Percentiles rank a stretch among this genome's conserved stretches.
Conservation (phyloP, 345 rosid genomes). For the Eucalyptus tenuipes region DNA sequence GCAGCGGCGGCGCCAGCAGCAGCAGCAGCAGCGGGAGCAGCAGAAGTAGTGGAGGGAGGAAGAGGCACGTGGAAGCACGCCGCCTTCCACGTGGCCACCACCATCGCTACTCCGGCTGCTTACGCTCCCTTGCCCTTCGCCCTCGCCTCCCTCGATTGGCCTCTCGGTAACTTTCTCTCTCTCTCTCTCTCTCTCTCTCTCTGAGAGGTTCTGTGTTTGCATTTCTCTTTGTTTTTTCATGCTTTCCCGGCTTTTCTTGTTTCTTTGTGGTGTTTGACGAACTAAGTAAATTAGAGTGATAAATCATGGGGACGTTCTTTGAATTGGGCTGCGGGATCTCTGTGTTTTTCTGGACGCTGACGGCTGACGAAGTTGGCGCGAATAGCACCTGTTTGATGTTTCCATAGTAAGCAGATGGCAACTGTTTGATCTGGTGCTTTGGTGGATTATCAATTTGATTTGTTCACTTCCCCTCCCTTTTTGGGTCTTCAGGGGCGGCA, state of each 20-base stretch:
- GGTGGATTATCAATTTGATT: not conserved
- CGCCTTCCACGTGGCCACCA: constrained; percentile 45
- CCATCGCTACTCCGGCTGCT: constrained; percentile 48
- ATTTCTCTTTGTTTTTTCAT: not conserved
- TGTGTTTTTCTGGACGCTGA: not conserved
- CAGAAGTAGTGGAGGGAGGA: not conserved
- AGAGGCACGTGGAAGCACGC: constrained; percentile 50
- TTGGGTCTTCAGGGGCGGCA: not conserved
- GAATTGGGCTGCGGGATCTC: not conserved
- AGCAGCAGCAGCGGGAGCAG: constrained; percentile 6
- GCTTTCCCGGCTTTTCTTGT: not conserved
- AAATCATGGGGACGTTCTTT: not conserved
- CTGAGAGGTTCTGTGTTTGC: not conserved
- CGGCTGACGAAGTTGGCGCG: not conserved
- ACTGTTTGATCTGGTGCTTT: not conserved
- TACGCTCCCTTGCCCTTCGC: constrained; percentile 48
- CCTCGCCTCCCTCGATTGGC: constrained; percentile 49
- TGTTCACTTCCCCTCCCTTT: not conserved
- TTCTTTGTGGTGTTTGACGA: not conserved
- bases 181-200: too few relatives aligned
- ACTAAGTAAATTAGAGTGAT: not conserved
- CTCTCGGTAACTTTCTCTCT: constrained; percentile 10
- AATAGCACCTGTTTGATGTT: not conserved
- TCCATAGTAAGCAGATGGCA: not conserved
- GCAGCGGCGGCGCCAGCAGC: not conserved